A percentile compares a stretch with the other conserved stretches of the same genome.
Conservation (phyloP, 2,329 filamentous ascomycete genomes). For the Fusarium luffae region DNA sequence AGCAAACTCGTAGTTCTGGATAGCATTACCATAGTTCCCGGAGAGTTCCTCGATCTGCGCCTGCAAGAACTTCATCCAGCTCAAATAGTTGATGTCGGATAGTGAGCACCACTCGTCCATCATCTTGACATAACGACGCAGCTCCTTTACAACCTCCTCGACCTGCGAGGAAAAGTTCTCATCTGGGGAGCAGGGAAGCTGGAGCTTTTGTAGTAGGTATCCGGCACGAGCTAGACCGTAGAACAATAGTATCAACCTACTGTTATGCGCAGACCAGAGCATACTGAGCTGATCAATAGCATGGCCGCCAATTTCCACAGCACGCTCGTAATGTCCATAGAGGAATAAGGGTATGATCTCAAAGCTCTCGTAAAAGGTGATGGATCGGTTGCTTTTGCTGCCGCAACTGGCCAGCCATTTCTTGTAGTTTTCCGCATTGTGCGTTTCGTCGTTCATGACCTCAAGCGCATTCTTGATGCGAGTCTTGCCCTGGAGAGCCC, state of each 20-base stretch:
- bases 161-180: constrained; percentile 58
- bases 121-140: constrained; percentile 66
- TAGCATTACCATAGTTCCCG: constrained; percentile 65
- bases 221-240: constrained; percentile 69
- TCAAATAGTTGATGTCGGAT: constrained; percentile 76
- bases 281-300: constrained; percentile 60
- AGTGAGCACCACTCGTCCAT: constrained; percentile 73
- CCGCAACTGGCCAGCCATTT: constrained; percentile 65
- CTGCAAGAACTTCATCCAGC: constrained; percentile 74
- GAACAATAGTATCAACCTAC: constrained; percentile 67
- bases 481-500: constrained; percentile 82
- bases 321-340: constrained; percentile 70
- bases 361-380: constrained; percentile 75
- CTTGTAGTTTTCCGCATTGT: constrained; percentile 69
- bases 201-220: constrained; percentile 60
- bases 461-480: constrained; percentile 59
- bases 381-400: constrained; percentile 70
- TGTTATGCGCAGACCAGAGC: constrained; percentile 71
- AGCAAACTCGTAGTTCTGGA: constrained; percentile 75
- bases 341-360: constrained; percentile 72
- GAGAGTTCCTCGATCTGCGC: constrained; percentile 75
- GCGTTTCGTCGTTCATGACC: constrained; percentile 75
- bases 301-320: constrained; percentile 65
- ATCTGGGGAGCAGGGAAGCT: constrained; percentile 58
- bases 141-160: constrained; percentile 61